Percentiles rank a stretch among this genome's conserved stretches.
phyloP scores from a whole-genome alignment of 2,329 filamentous ascomycete species.

The Beauveria caledonica region DNA sequence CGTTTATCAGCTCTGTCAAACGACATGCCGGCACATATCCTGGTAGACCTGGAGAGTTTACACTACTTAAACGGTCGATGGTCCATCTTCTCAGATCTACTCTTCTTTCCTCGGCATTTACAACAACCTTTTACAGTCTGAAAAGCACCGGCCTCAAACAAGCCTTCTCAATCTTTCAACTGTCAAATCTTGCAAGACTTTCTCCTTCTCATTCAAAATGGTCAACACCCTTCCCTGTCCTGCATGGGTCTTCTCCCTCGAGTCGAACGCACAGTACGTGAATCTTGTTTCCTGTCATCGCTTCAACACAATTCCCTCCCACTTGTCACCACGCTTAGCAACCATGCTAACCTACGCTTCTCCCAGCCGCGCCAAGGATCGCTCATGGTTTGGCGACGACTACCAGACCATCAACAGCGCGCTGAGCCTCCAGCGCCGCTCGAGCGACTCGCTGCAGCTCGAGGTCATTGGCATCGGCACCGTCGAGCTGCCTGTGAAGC shows the following conservation, averaged over 20 bases:
- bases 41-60: not conserved
- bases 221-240: not conserved
- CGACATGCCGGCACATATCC: not conserved
- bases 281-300: no score
- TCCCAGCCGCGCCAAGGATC: constrained; percentile 10
- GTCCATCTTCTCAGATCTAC: not conserved
- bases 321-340: not conserved
- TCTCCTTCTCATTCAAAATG: not conserved
- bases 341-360: not conserved
- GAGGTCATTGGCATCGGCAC: constrained; percentile 11
- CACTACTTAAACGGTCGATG: not conserved
- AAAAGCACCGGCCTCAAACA: not conserved
- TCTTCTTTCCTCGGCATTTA: not conserved
- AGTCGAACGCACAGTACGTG: constrained; percentile 13
- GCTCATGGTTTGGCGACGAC: constrained; percentile 12
- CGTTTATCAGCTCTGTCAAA: not conserved
- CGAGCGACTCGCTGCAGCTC: not conserved
- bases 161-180: not conserved
- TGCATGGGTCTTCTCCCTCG: not conserved
- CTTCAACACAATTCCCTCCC: not conserved
- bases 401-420: constrained; percentile 8
- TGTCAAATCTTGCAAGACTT: not conserved
- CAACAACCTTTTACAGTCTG: not conserved
- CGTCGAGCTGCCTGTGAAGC: constrained; percentile 9
- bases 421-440: not conserved